Evolutionary conservation across 257 asterid species (phyloP).

Genomic region (Plectranthus barbatus): DNA sequence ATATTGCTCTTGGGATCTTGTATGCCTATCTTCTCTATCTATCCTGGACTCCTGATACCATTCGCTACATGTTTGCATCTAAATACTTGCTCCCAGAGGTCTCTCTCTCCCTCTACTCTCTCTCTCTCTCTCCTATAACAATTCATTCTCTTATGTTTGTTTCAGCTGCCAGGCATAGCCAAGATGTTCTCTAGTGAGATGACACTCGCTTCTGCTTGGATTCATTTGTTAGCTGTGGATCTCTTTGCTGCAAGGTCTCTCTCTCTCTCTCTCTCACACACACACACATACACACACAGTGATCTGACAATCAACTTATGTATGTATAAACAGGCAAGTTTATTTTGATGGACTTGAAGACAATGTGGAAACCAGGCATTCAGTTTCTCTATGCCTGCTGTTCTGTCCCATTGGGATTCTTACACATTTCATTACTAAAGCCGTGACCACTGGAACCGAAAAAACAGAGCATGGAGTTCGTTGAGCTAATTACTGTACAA

Average conservation of each 20-base stretch:
- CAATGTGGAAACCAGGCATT: constrained; percentile 72
- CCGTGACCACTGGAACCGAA: constrained; percentile 23
- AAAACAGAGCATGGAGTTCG: constrained; percentile 20
- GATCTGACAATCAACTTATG: not conserved
- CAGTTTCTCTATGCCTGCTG: constrained; percentile 76
- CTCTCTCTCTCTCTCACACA: not conserved
- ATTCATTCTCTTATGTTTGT: not conserved
- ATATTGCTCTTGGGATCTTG: constrained; percentile 48
- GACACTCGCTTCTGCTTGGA: constrained; percentile 97
- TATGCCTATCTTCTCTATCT: constrained; percentile 61
- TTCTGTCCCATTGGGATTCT: constrained; percentile 80
- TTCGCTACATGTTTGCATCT: constrained; percentile 61
- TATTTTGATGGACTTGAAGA: constrained; percentile 72
- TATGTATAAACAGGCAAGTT: constrained; percentile 51
- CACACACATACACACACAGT: not conserved
- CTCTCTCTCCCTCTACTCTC: too few relatives aligned
- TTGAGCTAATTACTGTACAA: not conserved
- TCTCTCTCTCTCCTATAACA: too few relatives aligned
- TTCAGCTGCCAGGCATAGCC: constrained; percentile 71
- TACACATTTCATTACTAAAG: constrained; percentile 67
- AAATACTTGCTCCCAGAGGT: constrained; percentile 96
- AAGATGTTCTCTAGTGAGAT: constrained; percentile 88
- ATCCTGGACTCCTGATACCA: constrained; percentile 89
- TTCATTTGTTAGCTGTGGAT: constrained; percentile 84
- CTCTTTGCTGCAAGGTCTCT: constrained; percentile 90